Evolutionary conservation across 768 basidiomycete genomes (phyloP), one percentile per base, ranked within the genome.

Genomic region (Tephrocybe sp.): DNA sequence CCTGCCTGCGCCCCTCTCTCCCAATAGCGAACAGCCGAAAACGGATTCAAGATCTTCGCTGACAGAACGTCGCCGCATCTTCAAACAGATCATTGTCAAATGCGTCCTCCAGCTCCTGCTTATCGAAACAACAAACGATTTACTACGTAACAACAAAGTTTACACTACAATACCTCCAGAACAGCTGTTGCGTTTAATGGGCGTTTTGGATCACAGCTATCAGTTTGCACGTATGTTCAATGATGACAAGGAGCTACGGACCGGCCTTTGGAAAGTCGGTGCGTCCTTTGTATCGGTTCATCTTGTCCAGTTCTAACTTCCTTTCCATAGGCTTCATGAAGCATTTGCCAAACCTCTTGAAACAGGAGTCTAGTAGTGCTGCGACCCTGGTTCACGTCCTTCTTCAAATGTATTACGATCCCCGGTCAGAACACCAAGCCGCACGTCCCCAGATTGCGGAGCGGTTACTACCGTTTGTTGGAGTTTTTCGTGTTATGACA

Each of bases 61-160:
- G 36, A 74, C 71, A 44, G 88, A 89, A 56, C 86, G 94, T 46
- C 84, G 91, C 37, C 81, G 86, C 35, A 82, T 91, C 47, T 99
- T 99, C 83, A 90, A 93, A 64, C 97, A 98, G 67, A 98, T 99
- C 69, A 98, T 99, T 53, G 94, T 98, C 57, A 98, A 98, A 87
- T 99, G 97, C 66, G 97, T 99, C 18, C 80, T 99, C 25, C 97
- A 99, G 60, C 72, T 99, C 18, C 77, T 98, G 46, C 79, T 99
- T 30, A 98, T 99, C 55, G 97, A 99, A 71, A 98, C 92, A 6
- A 96, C 95, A 2, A 94, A 93, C 61, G 97, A 98, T 57, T 76
- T 99, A 19, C 78, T 99, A 26, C 89, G 93, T 52, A 98, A 96
- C 62, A 79, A 92, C 51, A 83, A 88, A 32, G 90, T 99, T 38